Conservation (phyloP, 2,329 filamentous ascomycete species). For the Sclerotinia trifoliorum region DNA sequence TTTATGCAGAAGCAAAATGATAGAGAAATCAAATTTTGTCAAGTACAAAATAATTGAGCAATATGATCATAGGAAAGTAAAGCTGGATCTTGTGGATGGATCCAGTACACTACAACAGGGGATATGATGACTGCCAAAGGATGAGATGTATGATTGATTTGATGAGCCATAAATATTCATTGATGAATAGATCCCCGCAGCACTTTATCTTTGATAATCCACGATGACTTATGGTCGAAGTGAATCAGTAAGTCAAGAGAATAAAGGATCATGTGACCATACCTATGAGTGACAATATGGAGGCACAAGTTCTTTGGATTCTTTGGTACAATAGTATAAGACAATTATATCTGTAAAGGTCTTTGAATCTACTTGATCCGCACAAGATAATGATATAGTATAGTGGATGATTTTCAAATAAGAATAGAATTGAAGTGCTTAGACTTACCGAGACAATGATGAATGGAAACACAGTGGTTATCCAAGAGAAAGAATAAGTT, state of each 20-base stretch:
- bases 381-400: not conserved
- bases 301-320: not conserved
- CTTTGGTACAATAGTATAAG: not conserved
- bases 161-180: not conserved
- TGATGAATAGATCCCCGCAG: not conserved
- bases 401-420: not conserved
- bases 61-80: not conserved
- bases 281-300: not conserved
- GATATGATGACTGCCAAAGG: no score
- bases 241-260: not conserved
- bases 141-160: not conserved
- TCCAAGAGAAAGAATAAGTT: not conserved
- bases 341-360: not conserved
- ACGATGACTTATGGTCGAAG: not conserved
- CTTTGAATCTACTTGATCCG: not conserved
- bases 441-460: slow-evolving; percentile 13
- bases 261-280: not conserved
- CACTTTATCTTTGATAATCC: not conserved
- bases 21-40: not conserved
- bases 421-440: not conserved
- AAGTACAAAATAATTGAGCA: not conserved
- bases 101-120: not conserved
- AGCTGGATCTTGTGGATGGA: not conserved
- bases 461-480: not conserved
- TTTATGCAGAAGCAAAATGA: not conserved